phyloP scores from a whole-genome alignment of 257 asterid genomes.

The Vinca minor region DNA sequence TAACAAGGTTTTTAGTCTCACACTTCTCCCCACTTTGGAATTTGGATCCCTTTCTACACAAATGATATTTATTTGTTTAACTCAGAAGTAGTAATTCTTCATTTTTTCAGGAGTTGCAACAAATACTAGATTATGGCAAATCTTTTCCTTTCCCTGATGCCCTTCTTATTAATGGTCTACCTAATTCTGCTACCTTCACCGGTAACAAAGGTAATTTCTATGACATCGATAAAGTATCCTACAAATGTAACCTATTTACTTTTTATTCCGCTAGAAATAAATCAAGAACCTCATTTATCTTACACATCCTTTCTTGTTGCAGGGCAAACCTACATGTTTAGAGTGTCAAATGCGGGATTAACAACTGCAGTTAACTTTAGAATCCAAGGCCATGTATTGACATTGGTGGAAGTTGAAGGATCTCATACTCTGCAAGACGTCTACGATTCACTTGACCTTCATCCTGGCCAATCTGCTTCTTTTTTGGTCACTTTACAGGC shows the following conservation, averaged over 20 bases:
- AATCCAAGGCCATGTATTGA: conserved; percentile 55
- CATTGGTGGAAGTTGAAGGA: conserved; percentile 75
- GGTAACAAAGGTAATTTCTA: conserved; percentile 44
- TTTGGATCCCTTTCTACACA: background rate
- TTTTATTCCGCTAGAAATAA: no score
- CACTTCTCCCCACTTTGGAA: no score
- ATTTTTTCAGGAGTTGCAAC: conserved; percentile 41
- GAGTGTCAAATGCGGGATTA: conserved; percentile 62
- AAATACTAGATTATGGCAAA: conserved; percentile 42
- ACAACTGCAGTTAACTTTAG: conserved; percentile 62
- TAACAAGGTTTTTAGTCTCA: conserved; percentile 68
- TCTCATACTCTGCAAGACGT: conserved; percentile 52
- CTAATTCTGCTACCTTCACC: conserved; percentile 28
- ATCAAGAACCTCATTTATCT: no score
- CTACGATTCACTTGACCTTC: conserved; percentile 65
- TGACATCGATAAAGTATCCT: no score
- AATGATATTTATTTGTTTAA: background rate
- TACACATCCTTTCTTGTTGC: no score
- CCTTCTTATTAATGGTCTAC: conserved; percentile 63
- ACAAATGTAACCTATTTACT: no score
- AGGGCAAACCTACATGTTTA: conserved; percentile 51
- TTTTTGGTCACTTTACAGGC: conserved; percentile 38
- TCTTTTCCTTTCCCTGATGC: conserved; percentile 49
- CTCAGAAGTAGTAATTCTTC: background rate
- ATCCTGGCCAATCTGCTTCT: conserved; percentile 69